Evolutionary conservation across 805 yeast species (phyloP), one percentile per base, ranked within the genome.

Genomic region (Kodamaea sagamina): DNA sequence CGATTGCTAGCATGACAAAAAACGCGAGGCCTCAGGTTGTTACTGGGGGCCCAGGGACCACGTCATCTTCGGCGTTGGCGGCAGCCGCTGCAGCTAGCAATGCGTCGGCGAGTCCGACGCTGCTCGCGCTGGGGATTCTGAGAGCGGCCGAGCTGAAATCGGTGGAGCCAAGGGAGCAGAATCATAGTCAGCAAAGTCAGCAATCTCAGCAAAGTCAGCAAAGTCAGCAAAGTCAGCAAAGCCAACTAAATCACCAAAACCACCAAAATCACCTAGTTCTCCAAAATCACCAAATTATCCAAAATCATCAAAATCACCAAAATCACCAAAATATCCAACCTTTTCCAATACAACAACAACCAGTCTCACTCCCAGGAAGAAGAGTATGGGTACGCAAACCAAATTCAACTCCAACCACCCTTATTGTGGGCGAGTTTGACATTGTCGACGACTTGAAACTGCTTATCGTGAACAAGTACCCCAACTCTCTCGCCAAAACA

Each of bases 391-490:
- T 81, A 4, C 72, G 62, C 42, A 62, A 74, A 31, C 65, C 68
- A 0, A 62, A 65, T 16, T 79, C 79, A 1, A 73, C 72, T 12
- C 86, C 97, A 2, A 87, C 96, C 0, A 78, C 95, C 1, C 63
- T 90, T 5, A 58, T 71, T 45, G 84, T 86, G 13, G 69, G 71
- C 12, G 79, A 79, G 22, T 57, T 62, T 15, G 92, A 86, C 56
- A 74, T 89, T 1, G 75, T 90, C 4, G 98, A 90, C 61, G 96
- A 92, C 61, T 68, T 90, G 53, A 90, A 90, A 55, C 66, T 74
- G 8, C 74, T 79, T 46, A 74, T 90, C 1, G 62, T 82, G 27
- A 66, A 65, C 35, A 86, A 83, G 52, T 85, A 77, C 59, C 86
- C 95, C 42, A 80, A 84, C 46, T 75, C 87, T 2, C 57, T 84